Conservation (phyloP, 371 early-diverging fungal species). For the Basidiobolus meristosporus region DNA sequence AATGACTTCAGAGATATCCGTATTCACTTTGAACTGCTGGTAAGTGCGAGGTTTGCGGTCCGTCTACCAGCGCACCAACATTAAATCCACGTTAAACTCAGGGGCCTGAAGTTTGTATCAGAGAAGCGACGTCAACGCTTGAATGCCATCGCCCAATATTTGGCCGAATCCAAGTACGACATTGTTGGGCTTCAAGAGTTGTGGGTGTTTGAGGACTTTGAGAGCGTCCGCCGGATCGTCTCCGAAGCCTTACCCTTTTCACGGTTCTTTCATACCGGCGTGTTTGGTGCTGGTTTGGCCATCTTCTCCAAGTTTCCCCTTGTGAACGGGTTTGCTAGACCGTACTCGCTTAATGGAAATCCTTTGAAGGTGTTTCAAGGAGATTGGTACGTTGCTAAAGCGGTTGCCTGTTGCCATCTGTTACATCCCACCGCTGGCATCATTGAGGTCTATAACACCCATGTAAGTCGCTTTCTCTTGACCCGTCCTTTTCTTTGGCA, state of each 20-base stretch:
- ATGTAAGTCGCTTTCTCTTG: conserved; percentile 15
- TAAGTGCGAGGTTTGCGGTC: conserved; percentile 6
- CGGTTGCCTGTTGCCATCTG: conserved; percentile 22
- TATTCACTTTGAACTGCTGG: conserved; percentile 33
- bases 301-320: conserved; percentile 24
- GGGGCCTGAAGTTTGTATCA: conserved; percentile 31
- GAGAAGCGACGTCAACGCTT: conserved; percentile 21
- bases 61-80: background rate
- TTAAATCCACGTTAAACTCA: conserved; percentile 3
- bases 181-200: conserved; percentile 41
- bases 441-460: conserved; percentile 36
- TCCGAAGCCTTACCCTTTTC: conserved; percentile 14
- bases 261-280: conserved; percentile 28
- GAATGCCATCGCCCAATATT: conserved; percentile 22
- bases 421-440: conserved; percentile 29
- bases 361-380: conserved; percentile 32
- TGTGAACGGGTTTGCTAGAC: conserved; percentile 13
- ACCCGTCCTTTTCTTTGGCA: background rate
- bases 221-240: conserved; percentile 13
- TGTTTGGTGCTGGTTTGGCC: conserved; percentile 31
- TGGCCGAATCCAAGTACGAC: conserved; percentile 18
- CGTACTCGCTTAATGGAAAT: conserved; percentile 27
- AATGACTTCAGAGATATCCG: conserved; percentile 12
- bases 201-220: conserved; percentile 30
- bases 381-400: conserved; percentile 41